Evolutionary conservation across 306 rosid species (phyloP), one percentile per base, ranked within the genome.

Genomic region (Inga leiocalycina): DNA sequence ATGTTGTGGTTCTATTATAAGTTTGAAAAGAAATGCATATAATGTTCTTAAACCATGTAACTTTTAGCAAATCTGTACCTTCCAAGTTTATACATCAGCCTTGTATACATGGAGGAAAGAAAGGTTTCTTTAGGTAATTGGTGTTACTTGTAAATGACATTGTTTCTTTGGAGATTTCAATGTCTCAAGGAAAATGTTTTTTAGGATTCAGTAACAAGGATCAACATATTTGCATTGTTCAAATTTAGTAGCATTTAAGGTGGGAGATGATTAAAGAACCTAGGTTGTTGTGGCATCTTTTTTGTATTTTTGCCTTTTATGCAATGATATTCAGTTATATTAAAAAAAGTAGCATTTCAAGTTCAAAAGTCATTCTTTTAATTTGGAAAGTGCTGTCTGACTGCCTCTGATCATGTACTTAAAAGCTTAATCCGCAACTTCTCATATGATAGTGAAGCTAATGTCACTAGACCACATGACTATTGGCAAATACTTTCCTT

Each of bases 11-110:
- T 71, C 52, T 79, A 49, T 86, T 30, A 49, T 66, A 12, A 16
- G 65, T 41, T 51, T 83, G 51, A 67, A 69, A 64, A 5, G 73
- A 19, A 82, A 78, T 48, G 62, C 44, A 32, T 45, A 61, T 32
- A 9, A 16, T 66, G 39, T 43, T 34, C 12, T 59, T 22, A 30
- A n/a, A 22, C 5, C 32, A 4, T 46, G 54, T 54, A 39, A 32
- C 68, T 43, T 49, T 9, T 39, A 49, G 56, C 34, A 73, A 37
- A 45, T 74, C 22, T 41, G 54, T 71, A 46, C 52, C 78, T 62
- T 35, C 79, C 72, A 69, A 43, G 52, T 66, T 77, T 71, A 48
- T 39, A 62, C 37, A 62, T 62, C 16, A 62, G 68, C 35, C 35
- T 62, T 62, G 5, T 62, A 24, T 37, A 61, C 34, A 32, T 61